phyloP scores from a whole-genome alignment of 108 stramenopile species.

The Cylindrotheca closterium region DNA sequence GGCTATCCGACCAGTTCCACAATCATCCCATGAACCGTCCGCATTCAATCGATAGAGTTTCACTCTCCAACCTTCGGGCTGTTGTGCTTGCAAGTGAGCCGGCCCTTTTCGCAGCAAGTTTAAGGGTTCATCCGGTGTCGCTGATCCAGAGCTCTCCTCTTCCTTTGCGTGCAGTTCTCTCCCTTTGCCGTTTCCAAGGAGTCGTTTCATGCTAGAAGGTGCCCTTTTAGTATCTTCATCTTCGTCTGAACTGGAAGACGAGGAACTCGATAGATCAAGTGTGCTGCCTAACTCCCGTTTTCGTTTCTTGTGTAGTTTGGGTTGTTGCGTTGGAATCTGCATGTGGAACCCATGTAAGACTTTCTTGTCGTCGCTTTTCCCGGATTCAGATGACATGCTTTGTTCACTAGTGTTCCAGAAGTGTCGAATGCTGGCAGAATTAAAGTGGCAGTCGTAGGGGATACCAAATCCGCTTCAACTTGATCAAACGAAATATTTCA shows the following conservation, averaged over 20 bases:
- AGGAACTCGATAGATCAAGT: conserved; percentile 7
- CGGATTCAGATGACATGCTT: too few species aligned
- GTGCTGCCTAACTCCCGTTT: neutral
- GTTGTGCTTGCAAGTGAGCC: conserved; percentile 12
- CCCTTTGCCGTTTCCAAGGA: too few species aligned
- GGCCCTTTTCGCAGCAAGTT: neutral
- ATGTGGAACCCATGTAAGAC: neutral
- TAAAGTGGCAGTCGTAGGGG: too few species aligned
- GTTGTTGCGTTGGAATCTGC: neutral
- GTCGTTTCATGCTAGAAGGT: too few species aligned
- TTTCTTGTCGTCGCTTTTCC: neutral
- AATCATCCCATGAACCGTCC: conserved; percentile 91
- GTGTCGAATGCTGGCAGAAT: too few species aligned
- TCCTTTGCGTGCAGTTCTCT: neutral
- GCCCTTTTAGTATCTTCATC: conserved; percentile 1
- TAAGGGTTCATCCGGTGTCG: neutral
- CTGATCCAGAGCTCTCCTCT: neutral
- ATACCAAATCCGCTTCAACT: too few species aligned
- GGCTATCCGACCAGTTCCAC: conserved; percentile 83
- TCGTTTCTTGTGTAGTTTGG: neutral
- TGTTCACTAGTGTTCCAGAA: too few species aligned
- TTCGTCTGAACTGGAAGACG: conserved; percentile 11
- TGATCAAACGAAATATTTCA: too few species aligned
- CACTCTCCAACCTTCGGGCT: conserved; percentile 87
- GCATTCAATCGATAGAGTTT: conserved; percentile 85